Evolutionary conservation across 805 yeast species (phyloP), one percentile per base, ranked within the genome.

Genomic region (Zygosaccharomyces rouxii): DNA sequence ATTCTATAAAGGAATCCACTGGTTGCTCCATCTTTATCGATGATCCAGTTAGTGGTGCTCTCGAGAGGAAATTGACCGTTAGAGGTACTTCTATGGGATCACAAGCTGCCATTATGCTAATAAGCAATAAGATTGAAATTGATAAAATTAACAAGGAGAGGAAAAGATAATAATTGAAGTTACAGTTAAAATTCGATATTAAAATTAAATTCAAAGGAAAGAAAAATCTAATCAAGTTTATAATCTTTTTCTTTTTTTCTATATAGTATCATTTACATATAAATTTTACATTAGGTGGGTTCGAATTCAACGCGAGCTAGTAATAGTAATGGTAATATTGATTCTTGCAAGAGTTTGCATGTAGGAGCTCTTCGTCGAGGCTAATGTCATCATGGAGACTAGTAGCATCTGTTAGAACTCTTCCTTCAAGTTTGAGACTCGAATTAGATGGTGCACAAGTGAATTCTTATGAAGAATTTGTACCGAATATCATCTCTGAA

Each of bases 11-110:
- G 53, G 83, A 81, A 50, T 73, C 79, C 25, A 80, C 92, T 18
- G 92, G 95, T 28, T 78, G 88, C 40, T 81, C 83, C 49, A 86
- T 89, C 23, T 78, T 80, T 54, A 84, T 89, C 46, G 86, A 81
- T 54, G 80, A 75, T 31, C 77, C 75, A 16, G 71, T 70, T 21
- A 81, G 79, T 1, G 84, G 80, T 48, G 56, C 67, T 3, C 69
- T 71, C 21, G 87, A 84, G 55, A 71, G 95, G 54, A 79, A 77
- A 56, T 70, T 88, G 52, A 79, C 85, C 1, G 71, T 89, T 46
- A 79, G 80, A 21, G 95, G 96, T 3, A 70, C 83, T 0, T 71
- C 80, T 11, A 76, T 73, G 56, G 81, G 86, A 4, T 83, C 85
- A 51, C 87, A 86, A 62, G 79, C 79, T 51, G 94, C 95, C 0